Evolutionary conservation across 805 yeast genomes (phyloP), one percentile per base, ranked within the genome.

Genomic region (Yamadazyma paraphyllophila): DNA sequence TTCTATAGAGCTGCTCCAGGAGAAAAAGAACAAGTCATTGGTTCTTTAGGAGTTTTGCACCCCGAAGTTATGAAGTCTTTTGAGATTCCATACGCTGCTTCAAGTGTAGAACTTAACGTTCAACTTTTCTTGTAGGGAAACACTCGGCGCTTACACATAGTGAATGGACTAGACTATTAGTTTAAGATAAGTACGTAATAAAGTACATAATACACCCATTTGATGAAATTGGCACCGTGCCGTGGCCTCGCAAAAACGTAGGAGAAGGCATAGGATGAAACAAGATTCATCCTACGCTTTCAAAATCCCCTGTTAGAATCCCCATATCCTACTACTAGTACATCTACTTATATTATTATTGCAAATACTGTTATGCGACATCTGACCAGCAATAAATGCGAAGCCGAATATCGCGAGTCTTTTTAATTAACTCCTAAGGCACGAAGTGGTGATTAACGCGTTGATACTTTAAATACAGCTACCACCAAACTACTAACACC

Each of bases 81-180:
- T 61, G 97, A 90, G 54, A 80, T 94, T 51, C 96, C 97, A 43
- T 88, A 84, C 59, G 97, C 97, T 57, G 96, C 91, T 47, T 85
- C 96, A 27, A 77, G 85, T 47, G 92, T 91, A 49, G 99, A 94
- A 74, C 76, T 94, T 51, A 85, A 92, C 61, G 82, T 94, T 44
- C 94, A 90, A 71, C 85, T 82, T 45, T 92, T 92, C 74, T 78
- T 90, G 67, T 88, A 73, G n/a, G n/a, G n/a, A n/a, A n/a, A n/a
- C n/a, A n/a, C n/a, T n/a, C n/a, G n/a, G n/a, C n/a, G n/a, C n/a
- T n/a, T n/a, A n/a, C n/a, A n/a, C n/a, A n/a, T n/a, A 17, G 14
- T 26, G 26, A 24, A 24, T 37, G 25, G 30, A 20, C 16, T 14
- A 37, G n/a, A n/a, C n/a, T 20, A 20, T 20, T 20, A 20, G 24